Evolutionary conservation across 805 yeast genomes (phyloP), one percentile per base, ranked within the genome.

Genomic region (Clavispora asparagi): DNA sequence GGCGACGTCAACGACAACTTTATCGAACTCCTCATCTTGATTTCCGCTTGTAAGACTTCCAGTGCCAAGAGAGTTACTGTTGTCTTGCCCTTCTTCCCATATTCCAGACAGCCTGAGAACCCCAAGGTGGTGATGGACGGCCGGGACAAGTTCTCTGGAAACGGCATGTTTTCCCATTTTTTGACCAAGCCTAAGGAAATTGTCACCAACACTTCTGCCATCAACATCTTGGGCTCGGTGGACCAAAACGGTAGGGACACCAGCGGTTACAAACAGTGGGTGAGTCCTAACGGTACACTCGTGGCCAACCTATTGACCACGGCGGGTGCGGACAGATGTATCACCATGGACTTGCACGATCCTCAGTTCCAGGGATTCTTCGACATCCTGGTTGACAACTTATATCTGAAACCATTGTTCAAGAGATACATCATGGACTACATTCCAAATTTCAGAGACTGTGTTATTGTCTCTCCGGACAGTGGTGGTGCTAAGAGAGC

Each of bases 401-500:
- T 94, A 53, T 89, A 88, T 63, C 87, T 94, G 41, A 85, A 86
- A 61, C 97, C 97, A 1, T 72, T 94, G 47, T 71, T 92, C 46
- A 91, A 87, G 63, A 86, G 87, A 54, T 94, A 90, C 66, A 90
- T 94, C 49, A 74, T 80, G 19, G 82, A 84, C 48, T 74, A 76
- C 51, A 82, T 94, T 46, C 92, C 95, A n/a, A 67, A 87, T 51
- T 88, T 82, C 61, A 79, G 79, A 54, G 85, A 90, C 36, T 86
- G 92, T 37, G 96, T 94, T 7, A 82, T 94, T 56, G 97, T 94
- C 30, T 89, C 97, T 1, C 99, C 99, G 0, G 99, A 94, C 67
- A 94, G 97, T 19, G 99, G 99, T 60, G 99, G 99, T 51, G 99
- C 99, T 42, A 94, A 94, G 65, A 74, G 99, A 54, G 97, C 99